A percentile compares a stretch with the other conserved stretches of the same genome.
Conservation (phyloP, 441 rosid genomes). For the Erodium texanum region DNA sequence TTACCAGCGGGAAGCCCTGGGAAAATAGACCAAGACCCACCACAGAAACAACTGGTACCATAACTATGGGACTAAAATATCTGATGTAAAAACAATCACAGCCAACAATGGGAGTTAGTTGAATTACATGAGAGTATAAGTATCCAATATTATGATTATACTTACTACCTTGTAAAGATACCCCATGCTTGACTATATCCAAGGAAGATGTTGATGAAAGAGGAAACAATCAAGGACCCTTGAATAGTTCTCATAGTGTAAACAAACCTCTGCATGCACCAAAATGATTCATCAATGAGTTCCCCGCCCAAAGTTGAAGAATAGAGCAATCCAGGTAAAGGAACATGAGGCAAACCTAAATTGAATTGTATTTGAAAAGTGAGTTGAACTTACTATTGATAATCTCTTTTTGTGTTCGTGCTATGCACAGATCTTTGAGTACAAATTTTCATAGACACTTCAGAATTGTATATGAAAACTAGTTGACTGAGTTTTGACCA, state of each 20-base stretch:
- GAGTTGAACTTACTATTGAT: too few relatives aligned
- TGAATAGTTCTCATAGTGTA: conserved; percentile 65
- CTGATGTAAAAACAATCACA: conserved; percentile 30
- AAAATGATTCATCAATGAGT: not conserved
- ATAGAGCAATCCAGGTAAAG: not conserved
- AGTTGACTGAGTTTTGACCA: too few relatives aligned
- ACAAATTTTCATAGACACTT: too few relatives aligned
- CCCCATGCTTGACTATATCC: conserved; percentile 74
- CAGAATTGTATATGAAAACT: too few relatives aligned
- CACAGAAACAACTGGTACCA: conserved; percentile 64
- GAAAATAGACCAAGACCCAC: conserved; percentile 72
- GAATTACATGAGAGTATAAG: not conserved
- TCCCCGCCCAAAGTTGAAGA: not conserved
- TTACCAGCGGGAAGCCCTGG: conserved; percentile 88
- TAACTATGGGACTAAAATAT: conserved; percentile 55
- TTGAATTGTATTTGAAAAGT: too few relatives aligned
- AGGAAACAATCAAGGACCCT: conserved; percentile 77
- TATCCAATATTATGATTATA: conserved; percentile 1
- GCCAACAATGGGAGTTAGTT: conserved; percentile 6
- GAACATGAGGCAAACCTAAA: not conserved
- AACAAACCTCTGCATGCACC: conserved; percentile 11
- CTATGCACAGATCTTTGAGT: too few relatives aligned
- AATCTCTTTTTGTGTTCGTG: too few relatives aligned
- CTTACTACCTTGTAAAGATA: conserved; percentile 49
- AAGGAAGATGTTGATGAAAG: conserved; percentile 64